Percentiles rank a stretch among this genome's conserved stretches.
Conservation (phyloP, 1,284 basidiomycete species). For the Moesziomyces sp. region DNA sequence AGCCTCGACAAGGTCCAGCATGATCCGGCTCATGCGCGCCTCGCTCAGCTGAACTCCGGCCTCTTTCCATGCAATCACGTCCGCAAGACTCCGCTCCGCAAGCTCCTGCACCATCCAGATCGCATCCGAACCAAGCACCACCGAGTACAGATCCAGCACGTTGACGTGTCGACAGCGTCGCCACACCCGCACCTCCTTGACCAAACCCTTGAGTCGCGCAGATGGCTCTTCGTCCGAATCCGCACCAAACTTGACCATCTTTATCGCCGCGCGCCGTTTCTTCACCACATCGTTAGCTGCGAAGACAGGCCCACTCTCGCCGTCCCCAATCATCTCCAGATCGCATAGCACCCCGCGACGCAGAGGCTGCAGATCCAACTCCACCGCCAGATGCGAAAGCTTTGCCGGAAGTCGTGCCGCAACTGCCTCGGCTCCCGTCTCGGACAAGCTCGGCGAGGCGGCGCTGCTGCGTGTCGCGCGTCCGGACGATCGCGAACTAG, state of each 20-base stretch:
- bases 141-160: conserved; percentile 47
- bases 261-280: conserved; percentile 50
- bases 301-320: conserved; percentile 57
- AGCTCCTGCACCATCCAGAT: conserved; percentile 62
- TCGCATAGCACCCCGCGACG: conserved; percentile 20
- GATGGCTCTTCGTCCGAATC: conserved; percentile 37
- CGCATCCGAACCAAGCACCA: conserved; percentile 29
- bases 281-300: conserved; percentile 33
- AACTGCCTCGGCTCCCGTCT: conserved; percentile 1
- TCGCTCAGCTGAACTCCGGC: conserved; percentile 41
- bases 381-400: conserved; percentile 22
- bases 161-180: conserved; percentile 45
- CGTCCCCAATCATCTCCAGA: conserved; percentile 56
- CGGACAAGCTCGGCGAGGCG: conserved; percentile 9
- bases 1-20: conserved; percentile 46
- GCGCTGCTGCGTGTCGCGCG: conserved; percentile 1
- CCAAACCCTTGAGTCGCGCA: conserved; percentile 36
- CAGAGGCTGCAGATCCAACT: conserved; percentile 20
- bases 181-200: conserved; percentile 54
- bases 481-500: not conserved
- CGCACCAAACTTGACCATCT: conserved; percentile 36
- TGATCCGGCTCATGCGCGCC: conserved; percentile 50
- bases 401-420: conserved; percentile 19
- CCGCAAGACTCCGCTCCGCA: conserved; percentile 51
- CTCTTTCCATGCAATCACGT: conserved; percentile 50